These are phyloP conservation scores for Scheffersomyces lignosus DNA, from an alignment of 805 yeast genomes.

Conservation along the genomic window DNA sequence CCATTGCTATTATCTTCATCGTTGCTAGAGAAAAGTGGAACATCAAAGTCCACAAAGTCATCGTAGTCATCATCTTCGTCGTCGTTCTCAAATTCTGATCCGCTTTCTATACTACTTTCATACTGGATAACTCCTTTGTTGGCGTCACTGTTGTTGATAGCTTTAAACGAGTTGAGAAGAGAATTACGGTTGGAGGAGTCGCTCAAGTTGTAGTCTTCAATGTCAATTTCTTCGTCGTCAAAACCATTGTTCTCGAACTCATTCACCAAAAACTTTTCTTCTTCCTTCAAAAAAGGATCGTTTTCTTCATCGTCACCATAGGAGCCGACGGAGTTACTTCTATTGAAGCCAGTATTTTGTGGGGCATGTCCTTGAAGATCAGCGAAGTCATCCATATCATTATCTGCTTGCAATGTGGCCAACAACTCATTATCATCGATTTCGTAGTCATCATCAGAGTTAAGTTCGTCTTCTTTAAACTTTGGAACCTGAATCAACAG, in stretches of 20 bases:
- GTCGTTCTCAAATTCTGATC: conserved; percentile 31
- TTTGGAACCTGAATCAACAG: conserved; percentile 50
- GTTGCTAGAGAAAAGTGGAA: conserved; percentile 23
- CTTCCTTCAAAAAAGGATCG: conserved; percentile 42
- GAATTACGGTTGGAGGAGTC: conserved; percentile 13
- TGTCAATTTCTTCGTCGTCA: conserved; percentile 39
- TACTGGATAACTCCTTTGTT: conserved; percentile 42
- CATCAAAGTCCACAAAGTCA: conserved; percentile 38
- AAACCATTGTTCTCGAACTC: conserved; percentile 49
- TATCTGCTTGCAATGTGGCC: conserved; percentile 49
- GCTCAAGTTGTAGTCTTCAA: conserved; percentile 22
- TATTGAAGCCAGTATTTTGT: conserved; percentile 1
- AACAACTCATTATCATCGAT: conserved; percentile 49
- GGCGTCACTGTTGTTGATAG: conserved; percentile 18
- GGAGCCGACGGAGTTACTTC: conserved; percentile 32
- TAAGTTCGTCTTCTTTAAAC: conserved; percentile 46
- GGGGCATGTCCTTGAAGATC: conserved; percentile 8
- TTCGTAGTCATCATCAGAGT: conserved; percentile 67
- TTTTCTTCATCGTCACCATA: conserved; percentile 35
- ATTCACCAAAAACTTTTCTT: conserved; percentile 44
- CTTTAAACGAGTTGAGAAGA: conserved; percentile 20
- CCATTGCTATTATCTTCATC: conserved; percentile 9
- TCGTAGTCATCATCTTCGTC: conserved; percentile 42
- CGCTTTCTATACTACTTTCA: conserved; percentile 34
- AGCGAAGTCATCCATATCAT: conserved; percentile 41